Percentiles rank a stretch among this genome's conserved stretches.
phyloP scores from a whole-genome alignment of 345 rosid species.

The Citrus sp. region DNA sequence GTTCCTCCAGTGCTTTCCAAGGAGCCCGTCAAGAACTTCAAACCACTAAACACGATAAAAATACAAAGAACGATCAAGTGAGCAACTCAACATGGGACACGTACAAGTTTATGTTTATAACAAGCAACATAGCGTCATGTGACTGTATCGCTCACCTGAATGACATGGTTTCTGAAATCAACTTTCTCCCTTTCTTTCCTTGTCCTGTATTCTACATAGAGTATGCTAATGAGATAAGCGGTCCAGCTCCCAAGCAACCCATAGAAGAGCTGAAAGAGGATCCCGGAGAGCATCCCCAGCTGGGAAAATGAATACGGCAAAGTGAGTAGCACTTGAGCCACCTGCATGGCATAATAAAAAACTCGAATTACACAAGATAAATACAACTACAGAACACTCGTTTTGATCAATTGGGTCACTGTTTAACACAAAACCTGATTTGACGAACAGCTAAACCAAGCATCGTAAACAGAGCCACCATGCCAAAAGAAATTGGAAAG shows the following conservation, averaged over 20 bases:
- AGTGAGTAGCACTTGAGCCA: slow-evolving; percentile 98
- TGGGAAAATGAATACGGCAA: slow-evolving; percentile 98
- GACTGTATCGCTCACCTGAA: slow-evolving; percentile 50
- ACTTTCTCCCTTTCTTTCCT: slow-evolving; percentile 93
- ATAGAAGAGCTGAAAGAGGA: slow-evolving; percentile 90
- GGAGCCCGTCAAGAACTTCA: slow-evolving; percentile 97
- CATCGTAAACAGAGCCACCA: slow-evolving; percentile 96
- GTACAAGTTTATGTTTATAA: no score
- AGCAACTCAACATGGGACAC: neutral
- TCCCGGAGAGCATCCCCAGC: slow-evolving; percentile 92
- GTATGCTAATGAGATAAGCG: slow-evolving; percentile 88
- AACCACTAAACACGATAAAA: slow-evolving; percentile 58
- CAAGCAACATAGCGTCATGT: no score
- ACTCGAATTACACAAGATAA: neutral
- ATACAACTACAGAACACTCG: neutral
- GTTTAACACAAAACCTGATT: slow-evolving; percentile 61
- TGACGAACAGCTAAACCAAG: slow-evolving; percentile 99
- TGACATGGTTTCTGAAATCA: slow-evolving; percentile 97
- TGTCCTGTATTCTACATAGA: slow-evolving; percentile 95
- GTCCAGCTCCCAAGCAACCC: slow-evolving; percentile 97
- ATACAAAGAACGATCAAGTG: neutral
- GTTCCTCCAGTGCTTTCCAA: slow-evolving; percentile 98
- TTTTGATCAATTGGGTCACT: neutral
- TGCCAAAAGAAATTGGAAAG: slow-evolving; percentile 83
- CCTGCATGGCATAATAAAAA: slow-evolving; percentile 42